phyloP scores from a whole-genome alignment of 192 early-diverging fungal genomes.

The Coemansia sp. region DNA sequence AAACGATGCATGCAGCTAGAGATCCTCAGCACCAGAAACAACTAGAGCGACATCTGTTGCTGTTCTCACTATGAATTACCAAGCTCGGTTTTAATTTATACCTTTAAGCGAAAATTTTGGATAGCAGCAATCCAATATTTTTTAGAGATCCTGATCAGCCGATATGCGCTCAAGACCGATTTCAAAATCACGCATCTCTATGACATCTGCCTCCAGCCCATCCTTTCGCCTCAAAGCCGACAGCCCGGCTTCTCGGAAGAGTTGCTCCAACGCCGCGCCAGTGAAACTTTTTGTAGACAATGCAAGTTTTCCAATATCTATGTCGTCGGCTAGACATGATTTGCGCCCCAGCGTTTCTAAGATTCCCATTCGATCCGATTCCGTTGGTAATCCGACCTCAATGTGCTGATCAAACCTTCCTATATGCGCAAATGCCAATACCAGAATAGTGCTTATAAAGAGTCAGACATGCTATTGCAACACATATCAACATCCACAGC shows the following conservation, averaged over 20 bases:
- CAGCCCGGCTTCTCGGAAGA: slow-evolving; percentile 50
- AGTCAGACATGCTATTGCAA: background rate
- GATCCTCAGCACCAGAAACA: too few species aligned
- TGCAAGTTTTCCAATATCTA: slow-evolving; percentile 41
- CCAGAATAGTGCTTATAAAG: background rate
- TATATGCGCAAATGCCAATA: slow-evolving; percentile 13
- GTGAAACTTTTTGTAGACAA: slow-evolving; percentile 35
- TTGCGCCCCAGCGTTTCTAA: slow-evolving; percentile 61
- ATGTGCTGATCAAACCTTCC: slow-evolving; percentile 89
- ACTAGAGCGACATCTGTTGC: too few species aligned
- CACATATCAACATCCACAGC: background rate
- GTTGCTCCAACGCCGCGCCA: slow-evolving; percentile 37
- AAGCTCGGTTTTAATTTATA: too few species aligned
- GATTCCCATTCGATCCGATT: slow-evolving; percentile 67
- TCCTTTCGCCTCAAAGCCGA: slow-evolving; percentile 25
- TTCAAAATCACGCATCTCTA: slow-evolving; percentile 30
- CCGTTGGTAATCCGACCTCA: slow-evolving; percentile 62
- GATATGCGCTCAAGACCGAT: slow-evolving; percentile 9
- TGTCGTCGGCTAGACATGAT: slow-evolving; percentile 59
- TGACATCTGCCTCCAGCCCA: background rate
- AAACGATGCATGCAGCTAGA: background rate
- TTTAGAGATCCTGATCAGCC: background rate
- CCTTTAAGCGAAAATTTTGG: too few species aligned
- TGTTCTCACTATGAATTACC: too few species aligned
- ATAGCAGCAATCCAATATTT: background rate